Evolutionary conservation across 495 filamentous ascomycete genomes (phyloP).

Genomic region (Xylaria castorea): DNA sequence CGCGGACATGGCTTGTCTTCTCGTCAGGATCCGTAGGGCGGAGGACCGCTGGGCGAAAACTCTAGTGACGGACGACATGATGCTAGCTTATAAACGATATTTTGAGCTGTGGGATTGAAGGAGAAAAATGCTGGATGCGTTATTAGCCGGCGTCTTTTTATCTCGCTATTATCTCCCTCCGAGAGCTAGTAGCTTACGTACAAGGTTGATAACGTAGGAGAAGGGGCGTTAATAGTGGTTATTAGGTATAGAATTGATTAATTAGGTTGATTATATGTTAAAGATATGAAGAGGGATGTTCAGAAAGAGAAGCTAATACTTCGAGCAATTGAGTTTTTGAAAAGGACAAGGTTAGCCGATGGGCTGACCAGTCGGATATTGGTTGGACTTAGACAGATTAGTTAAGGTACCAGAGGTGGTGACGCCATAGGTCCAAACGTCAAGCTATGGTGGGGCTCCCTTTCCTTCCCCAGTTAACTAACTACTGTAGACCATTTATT

Average conservation of each 20-base stretch:
- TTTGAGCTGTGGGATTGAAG: neutral
- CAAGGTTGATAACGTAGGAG: neutral
- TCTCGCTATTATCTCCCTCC: neutral
- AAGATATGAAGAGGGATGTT: neutral
- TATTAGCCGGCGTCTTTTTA: neutral
- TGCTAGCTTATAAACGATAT: neutral
- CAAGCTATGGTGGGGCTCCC: conserved; percentile 9
- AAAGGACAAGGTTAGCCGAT: conserved; percentile 13
- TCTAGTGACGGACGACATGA: conserved; percentile 3
- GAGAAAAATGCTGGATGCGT: neutral
- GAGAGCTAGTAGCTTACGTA: neutral
- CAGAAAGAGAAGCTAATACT: conserved; percentile 13
- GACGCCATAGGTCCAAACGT: conserved; percentile 13
- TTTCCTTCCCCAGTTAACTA: neutral
- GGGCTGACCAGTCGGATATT: conserved; percentile 28
- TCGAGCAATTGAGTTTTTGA: neutral
- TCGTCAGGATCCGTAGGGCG: neutral
- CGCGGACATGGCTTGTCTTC: neutral
- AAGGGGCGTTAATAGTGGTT: neutral
- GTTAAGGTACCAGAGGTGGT: conserved; percentile 3
- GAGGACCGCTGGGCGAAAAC: conserved; percentile 9
- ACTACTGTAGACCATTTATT: neutral
- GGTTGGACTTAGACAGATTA: neutral
- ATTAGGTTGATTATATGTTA: neutral
- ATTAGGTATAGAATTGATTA: neutral